phyloP scores from a whole-genome alignment of 352 stramenopile species.

The Globisporangium radiosum region DNA sequence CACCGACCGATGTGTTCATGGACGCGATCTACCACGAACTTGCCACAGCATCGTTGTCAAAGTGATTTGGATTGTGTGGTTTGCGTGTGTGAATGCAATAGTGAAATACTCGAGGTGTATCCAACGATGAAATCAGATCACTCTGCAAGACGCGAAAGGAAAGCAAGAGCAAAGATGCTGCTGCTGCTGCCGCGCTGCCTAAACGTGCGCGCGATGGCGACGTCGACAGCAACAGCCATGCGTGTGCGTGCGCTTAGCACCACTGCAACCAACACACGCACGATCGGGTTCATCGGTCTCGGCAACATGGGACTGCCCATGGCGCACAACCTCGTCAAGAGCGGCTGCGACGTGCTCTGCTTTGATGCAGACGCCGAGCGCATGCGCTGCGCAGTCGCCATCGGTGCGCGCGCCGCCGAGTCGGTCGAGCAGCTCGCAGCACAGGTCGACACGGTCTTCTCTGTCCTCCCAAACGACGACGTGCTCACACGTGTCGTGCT shows the following conservation, averaged over 20 bases:
- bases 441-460: constrained; percentile 38
- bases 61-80: neutral
- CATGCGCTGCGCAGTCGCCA: constrained; percentile 18
- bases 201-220: too few relatives aligned
- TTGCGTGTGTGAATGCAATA: too few relatives aligned
- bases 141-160: too few relatives aligned
- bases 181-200: too few relatives aligned
- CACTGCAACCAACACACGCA: neutral
- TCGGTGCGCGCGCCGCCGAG: constrained; percentile 26
- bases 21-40: constrained; percentile 23
- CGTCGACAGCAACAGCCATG: too few relatives aligned
- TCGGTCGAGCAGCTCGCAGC: constrained; percentile 37
- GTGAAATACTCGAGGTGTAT: too few relatives aligned
- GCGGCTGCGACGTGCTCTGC: constrained; percentile 44
- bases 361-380: constrained; percentile 44
- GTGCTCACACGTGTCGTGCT: constrained; percentile 38
- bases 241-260: neutral
- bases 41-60: neutral
- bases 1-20: constrained; percentile 9
- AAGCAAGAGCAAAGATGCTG: too few relatives aligned
- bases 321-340: constrained; percentile 83
- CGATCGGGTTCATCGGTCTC: constrained; percentile 86
- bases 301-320: constrained; percentile 92
- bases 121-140: too few relatives aligned
- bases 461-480: constrained; percentile 63